phyloP scores from a whole-genome alignment of 2,329 filamentous ascomycete species.

The Trichoderma oligosporum region DNA sequence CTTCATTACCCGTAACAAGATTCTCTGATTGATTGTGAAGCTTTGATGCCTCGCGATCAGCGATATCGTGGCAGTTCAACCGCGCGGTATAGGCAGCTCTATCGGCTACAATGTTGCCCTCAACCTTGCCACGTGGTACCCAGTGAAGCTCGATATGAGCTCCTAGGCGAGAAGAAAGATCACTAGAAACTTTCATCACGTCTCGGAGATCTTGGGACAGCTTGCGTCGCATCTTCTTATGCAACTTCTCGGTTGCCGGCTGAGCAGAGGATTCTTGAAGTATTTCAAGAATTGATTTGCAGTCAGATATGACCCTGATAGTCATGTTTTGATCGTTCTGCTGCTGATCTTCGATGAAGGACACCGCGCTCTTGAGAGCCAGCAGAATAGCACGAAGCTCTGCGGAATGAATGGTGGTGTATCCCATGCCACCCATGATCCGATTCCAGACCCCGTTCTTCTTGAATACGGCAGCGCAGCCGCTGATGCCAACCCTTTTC shows the following conservation, averaged over 20 bases:
- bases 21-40: no score
- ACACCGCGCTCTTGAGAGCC: constrained; percentile 20
- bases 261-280: background rate
- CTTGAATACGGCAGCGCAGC: background rate
- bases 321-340: background rate
- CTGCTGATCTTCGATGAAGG: background rate
- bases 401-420: background rate
- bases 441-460: background rate
- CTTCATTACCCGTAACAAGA: no score
- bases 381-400: constrained; percentile 20
- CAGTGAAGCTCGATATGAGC: constrained; percentile 22
- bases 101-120: constrained; percentile 20
- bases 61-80: no score
- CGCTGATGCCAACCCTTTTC: background rate
- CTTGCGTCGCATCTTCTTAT: no score
- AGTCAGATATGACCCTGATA: constrained; percentile 21
- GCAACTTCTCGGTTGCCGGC: background rate
- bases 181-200: background rate
- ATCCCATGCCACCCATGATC: background rate
- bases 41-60: no score
- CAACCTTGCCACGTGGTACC: constrained; percentile 19
- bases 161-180: background rate
- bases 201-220: background rate
- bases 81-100: background rate
- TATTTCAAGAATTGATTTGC: background rate